Percentiles rank a stretch among this genome's conserved stretches.
Evolutionary conservation across 1,284 basidiomycete species (phyloP).

Genomic region (Ustilago esculenta): DNA sequence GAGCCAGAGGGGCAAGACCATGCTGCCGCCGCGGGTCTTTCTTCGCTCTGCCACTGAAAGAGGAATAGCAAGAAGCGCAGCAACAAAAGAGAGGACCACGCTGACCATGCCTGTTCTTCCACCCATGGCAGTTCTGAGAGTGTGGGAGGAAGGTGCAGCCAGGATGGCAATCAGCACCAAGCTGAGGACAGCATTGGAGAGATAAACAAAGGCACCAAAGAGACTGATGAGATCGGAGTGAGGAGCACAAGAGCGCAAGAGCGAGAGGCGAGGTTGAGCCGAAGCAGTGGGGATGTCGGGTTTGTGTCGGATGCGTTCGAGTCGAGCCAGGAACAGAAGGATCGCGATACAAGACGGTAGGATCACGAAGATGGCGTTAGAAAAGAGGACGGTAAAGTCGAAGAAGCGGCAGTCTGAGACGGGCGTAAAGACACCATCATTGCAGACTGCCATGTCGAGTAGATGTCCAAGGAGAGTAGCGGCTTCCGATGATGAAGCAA

Average conservation of each 20-base stretch:
- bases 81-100: conserved; percentile 32
- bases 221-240: conserved; percentile 38
- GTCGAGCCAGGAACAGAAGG: conserved; percentile 10
- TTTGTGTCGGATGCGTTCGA: conserved; percentile 25
- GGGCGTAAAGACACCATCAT: conserved; percentile 47
- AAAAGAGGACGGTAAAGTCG: conserved; percentile 55
- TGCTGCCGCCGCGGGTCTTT: conserved; percentile 41
- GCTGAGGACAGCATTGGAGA: conserved; percentile 30
- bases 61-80: conserved; percentile 30
- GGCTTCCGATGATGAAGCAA: too few relatives aligned
- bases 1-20: conserved; percentile 50
- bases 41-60: conserved; percentile 31
- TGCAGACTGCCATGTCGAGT: conserved; percentile 26
- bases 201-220: conserved; percentile 25
- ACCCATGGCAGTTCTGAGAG: conserved; percentile 14
- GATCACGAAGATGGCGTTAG: conserved; percentile 42
- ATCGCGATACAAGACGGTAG: conserved; percentile 41
- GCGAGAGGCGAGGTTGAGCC: conserved; percentile 10
- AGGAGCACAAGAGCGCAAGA: conserved; percentile 19
- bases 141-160: conserved; percentile 7
- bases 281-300: conserved; percentile 18
- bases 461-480: too few relatives aligned
- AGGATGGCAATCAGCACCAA: conserved; percentile 20
- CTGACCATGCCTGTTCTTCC: conserved; percentile 18
- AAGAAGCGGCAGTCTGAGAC: conserved; percentile 51